Percentiles rank a stretch among this genome's conserved stretches.
These are phyloP conservation scores for Buddleja alternifolia DNA, from an alignment of 257 asterid species.

Conservation along the genomic window DNA sequence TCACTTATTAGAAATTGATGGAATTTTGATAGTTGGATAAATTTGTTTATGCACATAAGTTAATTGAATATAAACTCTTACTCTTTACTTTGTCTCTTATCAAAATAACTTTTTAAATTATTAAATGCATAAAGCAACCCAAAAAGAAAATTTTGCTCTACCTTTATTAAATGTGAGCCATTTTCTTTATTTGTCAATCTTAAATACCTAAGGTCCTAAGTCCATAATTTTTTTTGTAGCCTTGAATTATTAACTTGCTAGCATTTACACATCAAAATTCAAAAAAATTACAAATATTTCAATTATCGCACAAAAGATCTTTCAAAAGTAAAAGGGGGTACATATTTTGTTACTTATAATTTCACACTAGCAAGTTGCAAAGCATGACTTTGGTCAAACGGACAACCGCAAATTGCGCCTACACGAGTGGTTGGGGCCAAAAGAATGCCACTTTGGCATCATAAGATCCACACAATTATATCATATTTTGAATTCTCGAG, in stretches of 20 bases:
- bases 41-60: too few species aligned
- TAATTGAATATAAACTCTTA: too few species aligned
- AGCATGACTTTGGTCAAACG: constrained; percentile 26
- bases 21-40: too few species aligned
- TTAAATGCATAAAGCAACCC: too few species aligned
- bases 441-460: constrained; percentile 34
- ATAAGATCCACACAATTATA: background rate
- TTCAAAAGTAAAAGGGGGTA: background rate
- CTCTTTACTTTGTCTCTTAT: too few species aligned
- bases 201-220: constrained; percentile 24
- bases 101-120: too few species aligned
- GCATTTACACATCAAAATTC: too few species aligned
- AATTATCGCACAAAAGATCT: constrained; percentile 19
- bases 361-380: background rate
- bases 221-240: constrained; percentile 20
- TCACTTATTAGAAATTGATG: too few species aligned
- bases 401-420: constrained; percentile 15
- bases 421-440: background rate
- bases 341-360: constrained; percentile 3
- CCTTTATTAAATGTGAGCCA: too few species aligned
- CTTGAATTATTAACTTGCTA: constrained; percentile 26
- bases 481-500: too few species aligned
- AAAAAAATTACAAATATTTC: background rate
- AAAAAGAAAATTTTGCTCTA: too few species aligned
- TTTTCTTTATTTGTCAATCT: background rate